These are phyloP conservation scores for Zygotorulaspora danielsina DNA, from an alignment of 805 yeast species.

Conservation along the genomic window DNA sequence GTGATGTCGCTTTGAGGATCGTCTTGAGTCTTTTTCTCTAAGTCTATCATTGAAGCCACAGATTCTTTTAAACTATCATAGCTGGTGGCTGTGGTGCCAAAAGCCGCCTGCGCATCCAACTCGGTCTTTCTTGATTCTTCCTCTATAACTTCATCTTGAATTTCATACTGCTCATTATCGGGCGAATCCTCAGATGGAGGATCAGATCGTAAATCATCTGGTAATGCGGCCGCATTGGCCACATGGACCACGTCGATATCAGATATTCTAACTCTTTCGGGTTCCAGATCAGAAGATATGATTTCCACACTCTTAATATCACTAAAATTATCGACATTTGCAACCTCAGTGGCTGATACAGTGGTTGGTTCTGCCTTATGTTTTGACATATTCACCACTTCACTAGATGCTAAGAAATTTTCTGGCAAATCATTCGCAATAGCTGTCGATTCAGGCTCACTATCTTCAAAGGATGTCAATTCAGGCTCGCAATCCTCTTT, in stretches of 20 bases:
- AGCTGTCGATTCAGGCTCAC: not conserved
- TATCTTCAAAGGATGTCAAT: not conserved
- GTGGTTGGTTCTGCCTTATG: not conserved
- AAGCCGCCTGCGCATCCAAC: too few species aligned
- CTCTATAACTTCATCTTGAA: too few species aligned
- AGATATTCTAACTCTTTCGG: not conserved
- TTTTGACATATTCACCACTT: not conserved
- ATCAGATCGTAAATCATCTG: constrained; percentile 7
- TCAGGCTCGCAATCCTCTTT: not conserved
- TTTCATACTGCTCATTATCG: not conserved
- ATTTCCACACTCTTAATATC: not conserved
- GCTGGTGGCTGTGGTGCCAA: too few species aligned
- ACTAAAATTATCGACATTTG: not conserved
- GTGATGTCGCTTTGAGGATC: too few species aligned
- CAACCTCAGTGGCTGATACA: not conserved
- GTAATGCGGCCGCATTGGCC: not conserved
- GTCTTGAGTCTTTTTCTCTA: too few species aligned
- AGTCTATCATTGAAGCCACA: too few species aligned
- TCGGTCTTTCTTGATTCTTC: too few species aligned
- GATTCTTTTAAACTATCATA: too few species aligned
- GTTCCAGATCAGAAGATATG: constrained; percentile 1
- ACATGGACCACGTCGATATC: not conserved
- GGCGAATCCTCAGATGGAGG: constrained; percentile 10
- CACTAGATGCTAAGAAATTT: not conserved
- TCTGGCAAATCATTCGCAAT: not conserved